Evolutionary conservation across 2,329 filamentous ascomycete genomes (phyloP), one percentile per base, ranked within the genome.

Genomic region (Sclerotinia spermophila): DNA sequence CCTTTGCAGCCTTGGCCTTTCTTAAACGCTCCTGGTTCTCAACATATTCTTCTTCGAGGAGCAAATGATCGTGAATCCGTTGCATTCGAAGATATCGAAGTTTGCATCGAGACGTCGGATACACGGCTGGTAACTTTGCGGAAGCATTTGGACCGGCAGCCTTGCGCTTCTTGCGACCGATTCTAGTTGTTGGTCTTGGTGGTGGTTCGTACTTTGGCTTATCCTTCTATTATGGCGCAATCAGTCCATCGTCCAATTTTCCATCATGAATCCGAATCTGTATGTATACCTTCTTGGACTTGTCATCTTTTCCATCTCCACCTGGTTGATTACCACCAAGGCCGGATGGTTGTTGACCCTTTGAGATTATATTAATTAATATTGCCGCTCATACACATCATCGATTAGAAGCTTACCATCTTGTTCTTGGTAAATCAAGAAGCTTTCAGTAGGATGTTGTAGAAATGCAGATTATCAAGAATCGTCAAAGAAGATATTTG

Each of bases 161-260:
- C 90, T 93, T 97, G 87, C 94, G 95, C 92, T 99, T 99, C 91
- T 96, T 97, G 80, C 95, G 93, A 73, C 96, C 96, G 81, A 99
- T 91, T 81, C 96, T 93, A 76, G 96, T 98, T 73, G 96, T 99
- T 74, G 96, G 96, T 79, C 95, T 91, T 82, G 96, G 96, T 77
- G 96, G 96, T 75, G 96, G 96, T 83, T 99, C 96, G 86, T 99
- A 99, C 92, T 97, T 98, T 81, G 96, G 96, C 90, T 99, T 99
- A 74, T 99, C 95, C 88, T 99, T 98, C 95, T 97, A 79, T 77
- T 72, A 51, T 71, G 42, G 48, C 30, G 24, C 51, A n/a, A 68
- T 78, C 64, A 78, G 74, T 66, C 70, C 72, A 53, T 65, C 33
- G 35, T 56, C 48, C 45, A 11, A 55, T n/a, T 44, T 40, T 40